Conservation (phyloP, 2,329 filamentous ascomycete genomes). For the Botrytis aclada region DNA sequence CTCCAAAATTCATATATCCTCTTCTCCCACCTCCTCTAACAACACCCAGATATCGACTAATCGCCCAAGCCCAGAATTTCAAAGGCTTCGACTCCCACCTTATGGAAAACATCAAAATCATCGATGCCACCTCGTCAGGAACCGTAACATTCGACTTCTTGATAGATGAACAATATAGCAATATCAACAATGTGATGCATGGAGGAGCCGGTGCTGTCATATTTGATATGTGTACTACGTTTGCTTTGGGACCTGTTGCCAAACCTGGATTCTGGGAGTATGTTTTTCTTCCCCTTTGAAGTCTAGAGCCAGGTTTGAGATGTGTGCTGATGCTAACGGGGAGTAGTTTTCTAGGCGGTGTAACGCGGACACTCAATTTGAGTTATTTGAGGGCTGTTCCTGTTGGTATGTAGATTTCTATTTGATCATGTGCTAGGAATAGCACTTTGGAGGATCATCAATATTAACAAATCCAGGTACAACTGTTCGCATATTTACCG, state of each 20-base stretch:
- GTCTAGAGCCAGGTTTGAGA: neutral
- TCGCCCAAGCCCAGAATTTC: conserved; percentile 23
- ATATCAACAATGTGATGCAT: conserved; percentile 49
- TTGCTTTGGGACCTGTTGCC: conserved; percentile 48
- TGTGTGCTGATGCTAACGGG: neutral
- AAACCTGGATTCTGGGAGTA: conserved; percentile 49
- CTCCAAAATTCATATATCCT: neutral
- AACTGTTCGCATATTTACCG: conserved; percentile 43
- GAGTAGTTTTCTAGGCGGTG: conserved; percentile 47
- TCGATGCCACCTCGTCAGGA: conserved; percentile 36
- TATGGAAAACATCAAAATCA: conserved; percentile 32
- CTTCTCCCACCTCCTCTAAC: conserved; percentile 1
- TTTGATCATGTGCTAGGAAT: neutral
- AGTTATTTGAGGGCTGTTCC: conserved; percentile 50
- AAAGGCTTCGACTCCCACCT: conserved; percentile 31
- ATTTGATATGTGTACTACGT: conserved; percentile 54
- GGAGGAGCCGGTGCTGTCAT: conserved; percentile 53
- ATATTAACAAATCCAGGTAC: conserved; percentile 34
- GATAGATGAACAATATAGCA: conserved; percentile 45
- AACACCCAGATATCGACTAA: conserved; percentile 28
- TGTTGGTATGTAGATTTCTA: conserved; percentile 37
- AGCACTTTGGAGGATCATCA: neutral
- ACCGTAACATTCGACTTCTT: conserved; percentile 44
- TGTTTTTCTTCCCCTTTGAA: conserved; percentile 21
- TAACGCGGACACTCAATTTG: conserved; percentile 49